phyloP scores from a whole-genome alignment of 768 basidiomycete species.

The Austroboletus eburneus region DNA sequence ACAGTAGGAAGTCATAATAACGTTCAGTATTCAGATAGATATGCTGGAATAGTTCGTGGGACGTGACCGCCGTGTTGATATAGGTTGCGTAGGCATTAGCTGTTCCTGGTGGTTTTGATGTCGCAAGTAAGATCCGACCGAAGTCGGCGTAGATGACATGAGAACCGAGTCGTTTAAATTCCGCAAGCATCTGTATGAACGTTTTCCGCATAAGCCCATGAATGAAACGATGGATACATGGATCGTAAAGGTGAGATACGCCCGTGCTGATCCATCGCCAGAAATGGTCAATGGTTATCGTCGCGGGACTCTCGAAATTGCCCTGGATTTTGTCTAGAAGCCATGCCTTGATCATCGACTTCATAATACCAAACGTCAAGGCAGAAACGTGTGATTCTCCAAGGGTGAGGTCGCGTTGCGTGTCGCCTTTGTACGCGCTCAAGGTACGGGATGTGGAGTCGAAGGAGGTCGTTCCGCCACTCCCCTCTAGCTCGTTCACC shows the following conservation, averaged over 20 bases:
- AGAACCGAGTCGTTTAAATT: conserved; percentile 93
- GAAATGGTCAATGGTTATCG: conserved; percentile 84
- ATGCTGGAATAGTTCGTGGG: conserved; percentile 94
- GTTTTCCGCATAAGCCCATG: conserved; percentile 97
- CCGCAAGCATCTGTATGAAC: conserved; percentile 93
- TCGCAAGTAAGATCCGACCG: conserved; percentile 83
- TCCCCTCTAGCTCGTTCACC: conserved; percentile 97
- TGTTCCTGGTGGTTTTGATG: conserved; percentile 92
- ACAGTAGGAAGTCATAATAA: conserved; percentile 91
- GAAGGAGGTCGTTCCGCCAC: conserved; percentile 89
- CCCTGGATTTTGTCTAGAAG: conserved; percentile 78
- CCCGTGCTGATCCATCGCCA: conserved; percentile 95
- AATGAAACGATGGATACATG: conserved; percentile 88
- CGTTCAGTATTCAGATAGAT: conserved; percentile 80
- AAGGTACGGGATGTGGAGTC: conserved; percentile 90
- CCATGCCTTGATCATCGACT: conserved; percentile 88
- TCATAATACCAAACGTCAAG: conserved; percentile 80
- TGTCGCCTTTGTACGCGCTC: conserved; percentile 76
- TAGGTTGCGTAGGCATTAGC: conserved; percentile 96
- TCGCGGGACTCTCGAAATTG: conserved; percentile 61
- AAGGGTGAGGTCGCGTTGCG: conserved; percentile 65
- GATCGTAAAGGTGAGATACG: conserved; percentile 84
- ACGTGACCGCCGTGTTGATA: conserved; percentile 87
- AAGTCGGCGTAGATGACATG: conserved; percentile 94
- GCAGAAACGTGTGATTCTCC: conserved; percentile 89